Conservation (phyloP, 257 asterid species). For the Scutellaria barbata region DNA sequence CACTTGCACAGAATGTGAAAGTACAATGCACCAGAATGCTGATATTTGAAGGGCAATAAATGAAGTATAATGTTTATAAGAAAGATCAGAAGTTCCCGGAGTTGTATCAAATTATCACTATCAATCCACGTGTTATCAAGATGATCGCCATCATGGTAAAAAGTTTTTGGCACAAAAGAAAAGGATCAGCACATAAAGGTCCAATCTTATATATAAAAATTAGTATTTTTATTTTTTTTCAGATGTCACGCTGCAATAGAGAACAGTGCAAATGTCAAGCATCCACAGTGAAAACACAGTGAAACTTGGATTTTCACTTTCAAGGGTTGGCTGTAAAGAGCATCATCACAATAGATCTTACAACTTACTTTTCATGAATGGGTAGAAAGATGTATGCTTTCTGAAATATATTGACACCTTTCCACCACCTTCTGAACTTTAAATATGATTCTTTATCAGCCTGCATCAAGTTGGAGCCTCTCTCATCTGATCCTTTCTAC, state of each 20-base stretch:
- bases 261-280: slow-evolving; percentile 9
- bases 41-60: slow-evolving; percentile 6
- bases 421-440: slow-evolving; percentile 99
- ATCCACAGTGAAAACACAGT: neutral
- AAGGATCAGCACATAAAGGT: slow-evolving; percentile 8
- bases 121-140: neutral
- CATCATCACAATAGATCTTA: slow-evolving; percentile 25
- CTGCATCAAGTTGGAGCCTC: slow-evolving; percentile 44
- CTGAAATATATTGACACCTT: slow-evolving; percentile 87
- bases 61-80: slow-evolving; percentile 14
- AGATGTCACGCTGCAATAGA: slow-evolving; percentile 16
- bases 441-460: slow-evolving; percentile 61
- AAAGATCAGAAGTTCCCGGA: slow-evolving; percentile 8
- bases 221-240: too few species aligned
- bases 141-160: slow-evolving; percentile 19
- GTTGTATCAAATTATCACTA: slow-evolving; percentile 19
- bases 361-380: slow-evolving; percentile 82
- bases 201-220: slow-evolving; percentile 13
- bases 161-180: slow-evolving; percentile 8
- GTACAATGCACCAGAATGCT: slow-evolving; percentile 25
- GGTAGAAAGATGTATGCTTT: slow-evolving; percentile 90
- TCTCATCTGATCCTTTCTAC: too few species aligned
- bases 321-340: slow-evolving; percentile 19
- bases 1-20: slow-evolving; percentile 32
- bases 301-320: slow-evolving; percentile 14